phyloP scores from a whole-genome alignment of 768 basidiomycete genomes.

The Kwoniella bestiolae region DNA sequence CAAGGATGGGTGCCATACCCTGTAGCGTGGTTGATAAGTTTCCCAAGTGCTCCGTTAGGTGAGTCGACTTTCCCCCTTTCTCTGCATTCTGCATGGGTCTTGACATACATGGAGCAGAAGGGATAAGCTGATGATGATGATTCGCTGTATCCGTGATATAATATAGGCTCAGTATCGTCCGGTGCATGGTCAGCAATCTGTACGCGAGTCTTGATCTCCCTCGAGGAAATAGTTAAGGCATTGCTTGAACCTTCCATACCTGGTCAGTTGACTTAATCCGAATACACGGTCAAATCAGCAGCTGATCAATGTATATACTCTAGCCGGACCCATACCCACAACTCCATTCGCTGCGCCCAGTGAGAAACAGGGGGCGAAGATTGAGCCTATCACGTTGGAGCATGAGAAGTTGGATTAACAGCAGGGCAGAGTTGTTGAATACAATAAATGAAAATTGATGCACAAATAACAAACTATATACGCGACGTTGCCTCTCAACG shows the following conservation, averaged over 20 bases:
- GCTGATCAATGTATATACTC: background rate
- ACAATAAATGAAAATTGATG: no score
- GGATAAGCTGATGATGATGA: no score
- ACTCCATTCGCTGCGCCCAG: slow-evolving; percentile 13
- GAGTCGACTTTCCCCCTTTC: slow-evolving; percentile 38
- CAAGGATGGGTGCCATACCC: slow-evolving; percentile 83
- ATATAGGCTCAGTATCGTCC: slow-evolving; percentile 83
- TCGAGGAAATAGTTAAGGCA: slow-evolving; percentile 74
- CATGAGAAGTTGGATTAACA: slow-evolving; percentile 47
- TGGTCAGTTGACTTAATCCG: slow-evolving; percentile 7
- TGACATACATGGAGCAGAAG: background rate
- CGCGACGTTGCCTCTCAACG: no score
- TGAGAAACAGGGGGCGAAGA: slow-evolving; percentile 29
- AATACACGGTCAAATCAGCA: background rate
- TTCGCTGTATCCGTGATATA: no score
- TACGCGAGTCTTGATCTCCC: slow-evolving; percentile 76
- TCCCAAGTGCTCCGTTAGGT: slow-evolving; percentile 91
- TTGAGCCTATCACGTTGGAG: slow-evolving; percentile 38
- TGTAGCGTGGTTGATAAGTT: slow-evolving; percentile 80
- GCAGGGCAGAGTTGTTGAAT: no score
- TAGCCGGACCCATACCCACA: slow-evolving; percentile 23
- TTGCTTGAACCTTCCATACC: slow-evolving; percentile 51
- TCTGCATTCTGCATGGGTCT: background rate
- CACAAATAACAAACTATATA: no score
- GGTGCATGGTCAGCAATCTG: slow-evolving; percentile 96